Evolutionary conservation across 2,329 filamentous ascomycete species (phyloP), one percentile per base, ranked within the genome.

Genomic region (Trichoderma koningiopsis): DNA sequence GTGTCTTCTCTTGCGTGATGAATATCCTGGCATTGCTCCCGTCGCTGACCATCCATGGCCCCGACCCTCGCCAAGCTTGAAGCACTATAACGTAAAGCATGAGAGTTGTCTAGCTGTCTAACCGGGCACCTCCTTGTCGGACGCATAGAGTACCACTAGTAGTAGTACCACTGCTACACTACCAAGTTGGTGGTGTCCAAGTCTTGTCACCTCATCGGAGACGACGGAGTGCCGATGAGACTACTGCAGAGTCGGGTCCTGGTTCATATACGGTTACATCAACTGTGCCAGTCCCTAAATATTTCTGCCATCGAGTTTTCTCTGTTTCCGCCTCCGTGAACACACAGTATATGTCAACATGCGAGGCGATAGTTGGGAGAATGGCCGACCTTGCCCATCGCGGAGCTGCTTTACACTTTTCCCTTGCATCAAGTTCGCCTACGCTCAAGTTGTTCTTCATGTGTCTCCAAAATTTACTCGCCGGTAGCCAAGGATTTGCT

Each of bases 41-140:
- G 22, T 57, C 27, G 43, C 60, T 65, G 55, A 65, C 68, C 68
- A 69, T 53, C 61, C 29, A 64, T 59, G 60, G 55, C 22, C 60
- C 31, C 27, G 37, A 49, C 27, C 62, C 43, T 60, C 55, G 56
- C 68, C 55, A 60, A 33, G 8, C 22, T 35, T 47, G 56, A 65
- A 60, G 27, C 55, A 49, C 43, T n/a, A 61, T 27, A 35, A 65
- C 62, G 56, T 61, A 65, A 40, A 24, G 55, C 24, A 37, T 33
- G 55, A 62, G 22, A 14, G 27, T 49, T 68, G 43, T 53, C 55
- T 33, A 61, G 33, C 33, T 47, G 35, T 61, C 66, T 37, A 22
- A 59, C 43, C 43, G 27, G 68, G 55, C 56, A 24, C n/a, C 53
- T 60, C 61, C 68, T 69, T 69, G 68, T 60, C 43, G 33, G 55